Conservation (phyloP, 345 rosid genomes). For the Populus ilicifolia region DNA sequence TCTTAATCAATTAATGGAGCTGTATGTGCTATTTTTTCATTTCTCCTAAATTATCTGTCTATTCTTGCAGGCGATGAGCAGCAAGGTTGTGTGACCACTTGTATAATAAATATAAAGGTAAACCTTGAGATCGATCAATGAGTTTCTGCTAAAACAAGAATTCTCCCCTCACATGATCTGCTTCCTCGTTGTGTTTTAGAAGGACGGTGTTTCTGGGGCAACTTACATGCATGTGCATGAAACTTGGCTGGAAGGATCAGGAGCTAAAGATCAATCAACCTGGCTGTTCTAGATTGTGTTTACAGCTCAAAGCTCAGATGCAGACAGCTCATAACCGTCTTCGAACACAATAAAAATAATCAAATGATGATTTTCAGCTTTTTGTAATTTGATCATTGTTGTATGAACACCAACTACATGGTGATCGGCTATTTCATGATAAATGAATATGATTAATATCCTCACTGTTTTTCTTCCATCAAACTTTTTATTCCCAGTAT, state of each 20-base stretch:
- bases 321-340: background rate
- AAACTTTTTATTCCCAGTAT: background rate
- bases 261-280: slow-evolving; percentile 38
- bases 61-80: slow-evolving; percentile 53
- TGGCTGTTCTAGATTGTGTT: slow-evolving; percentile 35
- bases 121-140: background rate
- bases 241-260: slow-evolving; percentile 61
- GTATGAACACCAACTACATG: background rate
- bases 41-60: background rate
- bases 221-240: slow-evolving; percentile 59
- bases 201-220: slow-evolving; percentile 28
- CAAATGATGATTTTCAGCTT: background rate
- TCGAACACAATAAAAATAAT: background rate
- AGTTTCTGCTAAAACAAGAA: background rate
- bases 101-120: slow-evolving; percentile 54
- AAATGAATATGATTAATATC: background rate
- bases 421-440: background rate
- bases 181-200: slow-evolving; percentile 38
- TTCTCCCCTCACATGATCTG: background rate
- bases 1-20: background rate
- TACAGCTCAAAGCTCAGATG: background rate
- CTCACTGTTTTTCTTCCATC: background rate
- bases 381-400: background rate
- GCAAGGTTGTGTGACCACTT: slow-evolving; percentile 52
- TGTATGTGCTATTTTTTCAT: background rate